phyloP scores from a whole-genome alignment of 352 stramenopile species.

The Peronospora tabacina region DNA sequence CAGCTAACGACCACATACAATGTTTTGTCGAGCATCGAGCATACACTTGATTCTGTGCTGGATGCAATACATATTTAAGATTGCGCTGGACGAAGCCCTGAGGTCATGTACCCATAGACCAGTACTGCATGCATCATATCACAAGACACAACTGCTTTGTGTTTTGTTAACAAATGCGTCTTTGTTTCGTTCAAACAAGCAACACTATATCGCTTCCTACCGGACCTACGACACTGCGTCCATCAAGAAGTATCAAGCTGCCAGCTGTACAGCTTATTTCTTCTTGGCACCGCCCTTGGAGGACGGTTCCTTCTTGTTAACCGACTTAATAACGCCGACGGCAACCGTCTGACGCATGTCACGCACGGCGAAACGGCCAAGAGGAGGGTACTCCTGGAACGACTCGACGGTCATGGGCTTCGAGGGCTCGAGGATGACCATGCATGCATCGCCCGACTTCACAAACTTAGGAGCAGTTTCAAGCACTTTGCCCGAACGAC shows the following conservation, averaged over 20 bases:
- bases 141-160: no score
- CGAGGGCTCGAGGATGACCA: conserved; percentile 90
- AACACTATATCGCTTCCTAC: conserved; percentile 5
- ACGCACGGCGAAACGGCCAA: conserved; percentile 94
- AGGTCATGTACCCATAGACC: neutral
- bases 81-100: neutral
- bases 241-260: conserved; percentile 22
- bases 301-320: conserved; percentile 73
- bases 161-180: conserved; percentile 9
- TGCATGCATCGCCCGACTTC: conserved; percentile 93
- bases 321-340: conserved; percentile 94
- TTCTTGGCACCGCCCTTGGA: conserved; percentile 35
- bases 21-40: no score
- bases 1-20: no score
- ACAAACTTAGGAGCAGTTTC: conserved; percentile 92
- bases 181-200: conserved; percentile 17
- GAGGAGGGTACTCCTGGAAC: conserved; percentile 94
- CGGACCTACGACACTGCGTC: conserved; percentile 9
- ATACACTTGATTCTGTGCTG: neutral
- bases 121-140: no score
- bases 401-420: conserved; percentile 94
- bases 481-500: conserved; percentile 90
- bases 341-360: conserved; percentile 96
- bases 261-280: conserved; percentile 27
- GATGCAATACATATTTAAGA: neutral